Conservation (phyloP, 2,329 filamentous ascomycete species). For the Pestalotiopsis fici region DNA sequence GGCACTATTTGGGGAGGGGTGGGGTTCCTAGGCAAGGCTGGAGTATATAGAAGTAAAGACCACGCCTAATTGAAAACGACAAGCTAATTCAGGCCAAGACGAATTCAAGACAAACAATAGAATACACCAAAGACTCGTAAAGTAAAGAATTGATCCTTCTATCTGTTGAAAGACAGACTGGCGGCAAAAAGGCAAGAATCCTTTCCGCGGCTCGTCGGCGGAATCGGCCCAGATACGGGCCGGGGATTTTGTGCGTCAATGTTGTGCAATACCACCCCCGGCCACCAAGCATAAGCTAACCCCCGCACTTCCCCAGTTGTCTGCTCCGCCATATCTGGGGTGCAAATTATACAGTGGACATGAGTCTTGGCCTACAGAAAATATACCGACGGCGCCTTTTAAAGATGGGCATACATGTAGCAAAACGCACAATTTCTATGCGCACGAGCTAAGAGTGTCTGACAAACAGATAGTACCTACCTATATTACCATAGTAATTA, state of each 20-base stretch:
- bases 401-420: too few species aligned
- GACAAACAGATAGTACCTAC: too few species aligned
- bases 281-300: not conserved
- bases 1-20: not conserved
- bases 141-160: not conserved
- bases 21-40: not conserved
- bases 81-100: not conserved
- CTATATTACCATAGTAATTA: too few species aligned
- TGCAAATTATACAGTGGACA: not conserved
- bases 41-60: not conserved
- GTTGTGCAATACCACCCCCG: not conserved
- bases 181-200: not conserved
- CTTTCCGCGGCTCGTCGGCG: not conserved
- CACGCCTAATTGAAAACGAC: not conserved
- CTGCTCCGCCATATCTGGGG: not conserved
- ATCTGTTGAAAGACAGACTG: not conserved
- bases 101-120: not conserved
- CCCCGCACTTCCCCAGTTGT: not conserved
- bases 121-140: not conserved
- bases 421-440: too few species aligned
- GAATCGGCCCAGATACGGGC: not conserved
- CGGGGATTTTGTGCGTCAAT: not conserved
- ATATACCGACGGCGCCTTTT: too few species aligned
- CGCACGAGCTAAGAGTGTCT: too few species aligned
- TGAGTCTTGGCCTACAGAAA: too few species aligned